Evolutionary conservation across 306 rosid genomes (phyloP), one percentile per base, ranked within the genome.

Genomic region (Trichosanthes cucumerina): DNA sequence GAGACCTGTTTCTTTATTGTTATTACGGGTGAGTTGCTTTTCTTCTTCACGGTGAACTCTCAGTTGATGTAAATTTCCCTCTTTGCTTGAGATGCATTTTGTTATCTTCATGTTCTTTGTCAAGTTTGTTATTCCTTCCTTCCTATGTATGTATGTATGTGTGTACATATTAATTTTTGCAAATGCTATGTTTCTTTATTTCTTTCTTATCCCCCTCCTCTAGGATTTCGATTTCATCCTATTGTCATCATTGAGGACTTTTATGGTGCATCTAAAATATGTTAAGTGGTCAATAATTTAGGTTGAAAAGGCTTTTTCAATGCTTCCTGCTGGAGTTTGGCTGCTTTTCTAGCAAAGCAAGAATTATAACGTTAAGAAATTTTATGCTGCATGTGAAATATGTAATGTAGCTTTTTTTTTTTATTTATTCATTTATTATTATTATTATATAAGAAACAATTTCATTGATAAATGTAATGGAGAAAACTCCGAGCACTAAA

Each of bases 1-100:
- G 87, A 71, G 97, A 92, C 83, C 90, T 95, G 79, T 91, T 89
- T 80, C 99, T 95, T 74, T 95, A 91, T 80, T 88, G 93, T 85
- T 95, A 95, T 88, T 95, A 95, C 11, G 99, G 99, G 99, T 95
- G 46, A 10, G 93, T 59, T 80, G 54, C 77, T 76, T 76, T 73
- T 38, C 77, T 43, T 19, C 66, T 24, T 38, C 18, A 58, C 44
- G 28, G 79, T 73, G 15, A 13, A 12, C 39, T 34, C 43, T 49
- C 36, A 36, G 15, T 28, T 23, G 80, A 60, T 60, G 73, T 47
- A 50, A 59, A 19, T 58, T 62, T 33, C 44, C 71, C 7, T 63
- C 71, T 33, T n/a, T 63, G 44, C 24, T 63, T 44, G 38, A 73
- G 59, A 47, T 73, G 77, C 60, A 73, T 15, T 49, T 73, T 28